These are phyloP conservation scores for Fusarium piperis DNA, from an alignment of 2,329 filamentous ascomycete species.

Conservation along the genomic window DNA sequence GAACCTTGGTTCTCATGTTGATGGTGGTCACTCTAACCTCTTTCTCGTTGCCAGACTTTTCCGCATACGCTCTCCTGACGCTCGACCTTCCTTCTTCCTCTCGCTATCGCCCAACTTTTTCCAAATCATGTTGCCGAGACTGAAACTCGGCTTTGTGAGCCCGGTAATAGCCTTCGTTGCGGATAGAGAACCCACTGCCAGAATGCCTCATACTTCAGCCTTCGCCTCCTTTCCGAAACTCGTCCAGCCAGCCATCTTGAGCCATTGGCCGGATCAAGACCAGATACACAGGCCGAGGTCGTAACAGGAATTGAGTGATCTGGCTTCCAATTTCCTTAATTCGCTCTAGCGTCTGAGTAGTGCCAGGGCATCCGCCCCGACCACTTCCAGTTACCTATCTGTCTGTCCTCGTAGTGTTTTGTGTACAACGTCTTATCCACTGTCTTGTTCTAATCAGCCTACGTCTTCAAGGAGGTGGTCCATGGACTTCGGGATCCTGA, in stretches of 20 bases:
- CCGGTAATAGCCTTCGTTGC: slow-evolving; percentile 8
- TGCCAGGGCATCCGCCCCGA: background rate
- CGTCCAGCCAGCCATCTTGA: background rate
- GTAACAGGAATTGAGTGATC: slow-evolving; percentile 29
- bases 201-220: background rate
- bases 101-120: slow-evolving; percentile 22
- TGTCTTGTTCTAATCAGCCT: slow-evolving; percentile 25
- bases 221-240: background rate
- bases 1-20: background rate
- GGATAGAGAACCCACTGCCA: background rate
- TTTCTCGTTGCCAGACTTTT: background rate
- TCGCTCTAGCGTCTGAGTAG: slow-evolving; percentile 29
- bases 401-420: slow-evolving; percentile 31
- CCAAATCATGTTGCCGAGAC: background rate
- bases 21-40: background rate
- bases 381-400: slow-evolving; percentile 13
- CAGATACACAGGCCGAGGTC: slow-evolving; percentile 25
- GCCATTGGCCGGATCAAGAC: slow-evolving; percentile 29
- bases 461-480: slow-evolving; percentile 11
- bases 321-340: slow-evolving; percentile 26
- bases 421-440: slow-evolving; percentile 32
- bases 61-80: background rate
- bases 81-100: too few relatives aligned
- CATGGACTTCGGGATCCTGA: slow-evolving; percentile 16
- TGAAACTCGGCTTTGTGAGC: background rate